Percentiles rank a stretch among this genome's conserved stretches.
Conservation (phyloP, 441 rosid genomes). For the Lepidium campestre region DNA sequence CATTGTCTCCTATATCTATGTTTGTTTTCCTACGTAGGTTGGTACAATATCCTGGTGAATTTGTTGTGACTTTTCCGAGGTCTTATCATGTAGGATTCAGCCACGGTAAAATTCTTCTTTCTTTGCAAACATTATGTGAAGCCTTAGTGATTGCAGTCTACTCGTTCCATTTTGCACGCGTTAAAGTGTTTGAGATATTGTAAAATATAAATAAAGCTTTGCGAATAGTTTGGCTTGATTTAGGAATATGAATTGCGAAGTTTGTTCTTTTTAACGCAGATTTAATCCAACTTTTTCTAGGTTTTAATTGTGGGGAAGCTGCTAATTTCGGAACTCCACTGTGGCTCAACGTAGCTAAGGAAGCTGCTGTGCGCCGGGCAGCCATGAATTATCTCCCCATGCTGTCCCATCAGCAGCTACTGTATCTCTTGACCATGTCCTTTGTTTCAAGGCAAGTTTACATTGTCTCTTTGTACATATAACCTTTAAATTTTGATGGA, state of each 20-base stretch:
- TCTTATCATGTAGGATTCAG: constrained; percentile 99
- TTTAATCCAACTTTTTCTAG: constrained; percentile 27
- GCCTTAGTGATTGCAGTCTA: constrained; percentile 16
- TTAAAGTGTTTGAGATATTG: constrained; percentile 15
- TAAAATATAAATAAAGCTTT: neutral
- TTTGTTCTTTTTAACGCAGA: neutral
- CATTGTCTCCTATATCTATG: constrained; percentile 25
- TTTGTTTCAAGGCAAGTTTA: constrained; percentile 78
- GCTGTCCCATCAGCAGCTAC: constrained; percentile 98
- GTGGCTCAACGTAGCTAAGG: constrained; percentile 97
- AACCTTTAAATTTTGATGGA: neutral
- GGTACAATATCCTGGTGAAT: constrained; percentile 97
- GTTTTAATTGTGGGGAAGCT: constrained; percentile 99
- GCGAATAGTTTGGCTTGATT: constrained; percentile 3
- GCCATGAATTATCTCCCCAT: constrained; percentile 99
- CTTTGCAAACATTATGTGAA: constrained; percentile 16
- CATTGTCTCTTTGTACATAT: constrained; percentile 13
- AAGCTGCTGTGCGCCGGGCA: constrained; percentile 98
- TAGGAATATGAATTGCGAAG: constrained; percentile 5
- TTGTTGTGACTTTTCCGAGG: constrained; percentile 98
- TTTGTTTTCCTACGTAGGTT: constrained; percentile 57
- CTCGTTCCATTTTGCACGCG: constrained; percentile 8
- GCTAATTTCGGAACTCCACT: constrained; percentile 99
- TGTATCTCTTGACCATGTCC: constrained; percentile 97
- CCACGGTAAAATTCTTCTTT: constrained; percentile 69